phyloP scores from a whole-genome alignment of 1,139 yeast genomes.

The Candida sp. region DNA sequence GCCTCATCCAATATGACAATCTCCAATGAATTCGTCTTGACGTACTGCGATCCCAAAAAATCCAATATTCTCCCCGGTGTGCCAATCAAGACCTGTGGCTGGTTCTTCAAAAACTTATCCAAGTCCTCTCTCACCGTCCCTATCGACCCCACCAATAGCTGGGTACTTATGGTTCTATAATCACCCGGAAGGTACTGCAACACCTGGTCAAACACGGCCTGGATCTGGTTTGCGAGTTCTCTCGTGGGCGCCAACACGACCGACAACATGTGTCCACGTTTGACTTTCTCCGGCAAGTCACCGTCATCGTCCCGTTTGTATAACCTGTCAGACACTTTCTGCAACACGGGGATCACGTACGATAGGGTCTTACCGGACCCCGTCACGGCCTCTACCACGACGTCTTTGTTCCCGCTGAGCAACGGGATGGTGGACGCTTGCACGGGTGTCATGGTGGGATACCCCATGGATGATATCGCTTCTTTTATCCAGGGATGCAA shows the following conservation, averaged over 20 bases:
- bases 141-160: slow-evolving; percentile 81
- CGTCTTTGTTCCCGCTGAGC: slow-evolving; percentile 89
- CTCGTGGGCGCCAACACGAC: slow-evolving; percentile 88
- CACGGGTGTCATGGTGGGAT: slow-evolving; percentile 90
- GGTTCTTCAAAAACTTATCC: slow-evolving; percentile 51
- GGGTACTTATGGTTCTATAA: slow-evolving; percentile 53
- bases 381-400: slow-evolving; percentile 95
- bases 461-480: slow-evolving; percentile 78
- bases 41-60: slow-evolving; percentile 54
- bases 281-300: slow-evolving; percentile 34
- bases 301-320: slow-evolving; percentile 24
- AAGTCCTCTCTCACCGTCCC: slow-evolving; percentile 77
- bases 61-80: slow-evolving; percentile 94
- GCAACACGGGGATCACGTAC: slow-evolving; percentile 81
- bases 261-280: slow-evolving; percentile 71
- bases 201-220: slow-evolving; percentile 63
- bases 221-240: slow-evolving; percentile 88
- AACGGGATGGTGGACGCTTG: slow-evolving; percentile 96
- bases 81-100: slow-evolving; percentile 82
- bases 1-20: slow-evolving; percentile 91
- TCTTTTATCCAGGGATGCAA: slow-evolving; percentile 54
- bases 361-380: slow-evolving; percentile 97
- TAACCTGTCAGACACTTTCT: slow-evolving; percentile 50
- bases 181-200: slow-evolving; percentile 64
- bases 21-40: slow-evolving; percentile 66